phyloP scores from a whole-genome alignment of 805 yeast genomes.

The Metschnikowia henanensis region DNA sequence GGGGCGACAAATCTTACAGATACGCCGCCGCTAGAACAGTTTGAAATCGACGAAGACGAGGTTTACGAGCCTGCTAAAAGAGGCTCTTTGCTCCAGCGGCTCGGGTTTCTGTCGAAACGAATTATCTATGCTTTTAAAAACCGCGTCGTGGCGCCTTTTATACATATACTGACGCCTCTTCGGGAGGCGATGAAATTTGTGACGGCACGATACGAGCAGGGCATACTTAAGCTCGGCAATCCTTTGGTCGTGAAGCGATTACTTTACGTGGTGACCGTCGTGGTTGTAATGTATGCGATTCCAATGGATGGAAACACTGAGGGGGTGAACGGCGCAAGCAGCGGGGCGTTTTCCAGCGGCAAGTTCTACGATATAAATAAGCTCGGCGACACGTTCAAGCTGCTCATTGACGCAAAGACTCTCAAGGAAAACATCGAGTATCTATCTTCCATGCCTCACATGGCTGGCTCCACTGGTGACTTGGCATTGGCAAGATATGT shows the following conservation, averaged over 20 bases:
- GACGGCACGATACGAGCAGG: constrained; percentile 51
- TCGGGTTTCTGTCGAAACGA: constrained; percentile 35
- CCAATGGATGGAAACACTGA: constrained; percentile 54
- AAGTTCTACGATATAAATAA: constrained; percentile 61
- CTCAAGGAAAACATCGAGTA: constrained; percentile 71
- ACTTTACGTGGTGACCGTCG: constrained; percentile 65
- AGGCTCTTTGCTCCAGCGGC: constrained; percentile 32
- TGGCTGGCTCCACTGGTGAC: constrained; percentile 89
- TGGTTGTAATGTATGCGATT: constrained; percentile 55
- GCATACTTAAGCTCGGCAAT: constrained; percentile 71
- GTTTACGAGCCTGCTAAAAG: constrained; percentile 20
- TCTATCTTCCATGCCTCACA: constrained; percentile 77
- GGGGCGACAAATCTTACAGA: not conserved
- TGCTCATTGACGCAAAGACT: constrained; percentile 50
- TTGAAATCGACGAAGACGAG: constrained; percentile 38
- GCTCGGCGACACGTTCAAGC: constrained; percentile 50
- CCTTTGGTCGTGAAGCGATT: constrained; percentile 81
- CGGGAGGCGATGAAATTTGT: constrained; percentile 46
- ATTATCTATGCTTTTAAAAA: constrained; percentile 38
- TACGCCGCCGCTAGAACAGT: constrained; percentile 26
- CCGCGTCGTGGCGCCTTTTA: constrained; percentile 42
- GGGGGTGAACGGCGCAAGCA: constrained; percentile 38
- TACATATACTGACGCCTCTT: constrained; percentile 50
- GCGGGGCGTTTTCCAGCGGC: constrained; percentile 47
- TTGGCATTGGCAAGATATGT: constrained; percentile 67